A percentile compares a stretch with the other conserved stretches of the same genome.
Conservation (phyloP, 352 stramenopile species). For the Hyaloperonospora brassicae region DNA sequence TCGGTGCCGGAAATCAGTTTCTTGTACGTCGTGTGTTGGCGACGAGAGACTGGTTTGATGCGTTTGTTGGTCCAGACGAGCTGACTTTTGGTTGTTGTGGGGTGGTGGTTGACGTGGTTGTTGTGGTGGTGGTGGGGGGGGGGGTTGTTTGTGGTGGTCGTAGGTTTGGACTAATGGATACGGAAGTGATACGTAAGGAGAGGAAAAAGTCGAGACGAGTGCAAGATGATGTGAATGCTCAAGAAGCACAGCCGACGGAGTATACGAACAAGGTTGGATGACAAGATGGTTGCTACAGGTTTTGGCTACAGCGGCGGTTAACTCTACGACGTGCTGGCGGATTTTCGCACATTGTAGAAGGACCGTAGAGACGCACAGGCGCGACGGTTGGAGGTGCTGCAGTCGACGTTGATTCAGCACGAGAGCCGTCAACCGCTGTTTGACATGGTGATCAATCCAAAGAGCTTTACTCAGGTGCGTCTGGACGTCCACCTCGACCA, state of each 20-base stretch:
- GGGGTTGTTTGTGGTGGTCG: conserved; percentile 1
- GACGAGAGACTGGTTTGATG: neutral
- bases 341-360: conserved; percentile 28
- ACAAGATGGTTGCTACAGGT: neutral
- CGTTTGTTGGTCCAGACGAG: neutral
- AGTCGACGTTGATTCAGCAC: conserved; percentile 39
- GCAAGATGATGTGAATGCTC: conserved; percentile 40
- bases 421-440: conserved; percentile 43
- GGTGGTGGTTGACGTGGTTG: neutral
- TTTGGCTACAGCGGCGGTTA: neutral
- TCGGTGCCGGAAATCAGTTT: conserved; percentile 66
- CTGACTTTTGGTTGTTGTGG: conserved; percentile 2
- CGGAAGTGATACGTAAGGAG: conserved; percentile 65
- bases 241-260: conserved; percentile 55
- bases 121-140: neutral
- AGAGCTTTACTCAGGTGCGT: conserved; percentile 69
- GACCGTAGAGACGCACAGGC: conserved; percentile 75
- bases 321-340: neutral
- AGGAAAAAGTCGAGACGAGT: conserved; percentile 38
- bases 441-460: conserved; percentile 59
- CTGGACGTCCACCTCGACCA: neutral
- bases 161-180: conserved; percentile 73
- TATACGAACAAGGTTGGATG: conserved; percentile 63
- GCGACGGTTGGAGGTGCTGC: conserved; percentile 57
- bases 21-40: conserved; percentile 29